phyloP scores from a whole-genome alignment of 164 flowering plant species.

The Liquidambar formosana region DNA sequence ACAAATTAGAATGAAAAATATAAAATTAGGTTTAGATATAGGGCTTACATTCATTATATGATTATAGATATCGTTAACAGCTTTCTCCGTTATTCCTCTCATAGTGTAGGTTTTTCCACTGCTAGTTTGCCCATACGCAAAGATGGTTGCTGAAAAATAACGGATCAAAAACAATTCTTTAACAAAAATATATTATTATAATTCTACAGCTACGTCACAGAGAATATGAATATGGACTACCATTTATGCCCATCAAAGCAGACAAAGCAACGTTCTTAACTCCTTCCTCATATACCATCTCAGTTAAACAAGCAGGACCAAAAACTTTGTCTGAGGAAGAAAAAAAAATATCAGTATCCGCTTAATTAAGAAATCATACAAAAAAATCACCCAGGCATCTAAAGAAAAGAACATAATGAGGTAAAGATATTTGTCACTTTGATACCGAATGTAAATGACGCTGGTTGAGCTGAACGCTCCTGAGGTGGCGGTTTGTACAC shows the following conservation, averaged over 20 bases:
- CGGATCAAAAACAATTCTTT: not conserved
- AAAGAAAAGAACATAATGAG: not conserved
- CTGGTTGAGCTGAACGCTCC: slow-evolving; percentile 61
- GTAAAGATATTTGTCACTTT: not conserved
- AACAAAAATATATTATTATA: not conserved
- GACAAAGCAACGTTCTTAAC: slow-evolving; percentile 93
- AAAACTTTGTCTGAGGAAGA: slow-evolving; percentile 82
- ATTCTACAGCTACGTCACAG: no score
- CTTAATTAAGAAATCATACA: not conserved
- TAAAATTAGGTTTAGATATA: not conserved
- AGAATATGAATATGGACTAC: slow-evolving; percentile 30
- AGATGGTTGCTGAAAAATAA: slow-evolving; percentile 82
- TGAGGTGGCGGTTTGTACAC: slow-evolving; percentile 53
- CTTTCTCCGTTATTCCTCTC: slow-evolving; percentile 98
- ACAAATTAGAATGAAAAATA: not conserved
- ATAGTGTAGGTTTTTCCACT: slow-evolving; percentile 98
- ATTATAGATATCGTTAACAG: slow-evolving; percentile 81
- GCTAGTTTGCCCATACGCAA: slow-evolving; percentile 99
- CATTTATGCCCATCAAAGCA: slow-evolving; percentile 93
- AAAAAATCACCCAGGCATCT: not conserved
- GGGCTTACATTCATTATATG: slow-evolving; percentile 78
- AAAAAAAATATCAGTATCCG: slow-evolving; percentile 4
- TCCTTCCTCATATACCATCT: slow-evolving; percentile 83
- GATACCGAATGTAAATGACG: slow-evolving; percentile 81
- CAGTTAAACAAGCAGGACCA: slow-evolving; percentile 72